Base-by-base conservation (phyloP, 768 basidiomycete genomes). In the Tylopilus sp. region DNA sequence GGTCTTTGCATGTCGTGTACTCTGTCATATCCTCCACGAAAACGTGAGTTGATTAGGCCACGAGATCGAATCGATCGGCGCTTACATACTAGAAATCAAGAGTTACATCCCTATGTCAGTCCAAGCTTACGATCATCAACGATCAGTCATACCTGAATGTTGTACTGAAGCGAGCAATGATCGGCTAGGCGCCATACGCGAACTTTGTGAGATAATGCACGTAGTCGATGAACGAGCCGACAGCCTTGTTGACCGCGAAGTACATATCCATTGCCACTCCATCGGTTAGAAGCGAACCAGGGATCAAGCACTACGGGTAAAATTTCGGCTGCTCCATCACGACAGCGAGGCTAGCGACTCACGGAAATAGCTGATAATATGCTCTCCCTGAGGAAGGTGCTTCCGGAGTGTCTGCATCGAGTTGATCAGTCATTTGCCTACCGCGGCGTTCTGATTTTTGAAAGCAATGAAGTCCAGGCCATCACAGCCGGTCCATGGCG, bases 1-100 rank as follows among this genome's bases (percentile, higher is more conserved):
- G 76, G 31, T 74, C 75, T 20, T 62, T 46, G 65, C 84, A 86
- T 30, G 79, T 80, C 13, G 79, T 82, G 65, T 85, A 86, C 56
- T 84, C 84, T n/a, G 63, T 68, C 17, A 71, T 61, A 36, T 82
- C 83, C 76, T 50, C 48, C 84, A 4, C 4, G 18, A 5, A n/a
- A 8, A 7, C 11, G 22, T 44, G 35, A 50, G 36, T 12, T 2
- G 8, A 8, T 43, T 9, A 9, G n/a, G 20, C 80, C 80, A 7
- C n/a, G 13, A n/a, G 17, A 15, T 17, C 9, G 15, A 39, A 23
- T 13, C 23, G 38, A 3, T 6, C 3, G 55, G 62, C 63, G 63
- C 36, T 65, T 64, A 43, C 65, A 65, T 52, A 63, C 61, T 62
- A 11, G 11, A 33, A 17, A 31, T 36, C 17, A 6, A 36, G 23